Evolutionary conservation across 768 basidiomycete species (phyloP).

Genomic region (Xerocomus potaroensis): DNA sequence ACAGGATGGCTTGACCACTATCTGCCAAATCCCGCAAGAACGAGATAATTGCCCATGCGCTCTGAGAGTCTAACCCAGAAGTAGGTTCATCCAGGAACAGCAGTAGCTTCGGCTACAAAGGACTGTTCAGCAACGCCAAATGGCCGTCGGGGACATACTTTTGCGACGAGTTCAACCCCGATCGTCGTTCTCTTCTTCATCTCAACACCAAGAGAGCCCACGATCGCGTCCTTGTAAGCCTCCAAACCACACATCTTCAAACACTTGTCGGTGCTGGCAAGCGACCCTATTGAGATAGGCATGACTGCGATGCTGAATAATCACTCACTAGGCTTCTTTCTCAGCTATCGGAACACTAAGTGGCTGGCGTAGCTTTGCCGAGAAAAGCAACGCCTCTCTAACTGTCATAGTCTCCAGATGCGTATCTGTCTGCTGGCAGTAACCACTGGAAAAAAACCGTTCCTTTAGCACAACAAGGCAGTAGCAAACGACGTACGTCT

Average conservation of each 20-base stretch:
- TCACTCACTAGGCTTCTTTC: conserved; percentile 75
- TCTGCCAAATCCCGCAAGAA: conserved; percentile 76
- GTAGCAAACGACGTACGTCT: conserved; percentile 37
- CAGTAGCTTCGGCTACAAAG: conserved; percentile 60
- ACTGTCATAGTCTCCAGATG: conserved; percentile 75
- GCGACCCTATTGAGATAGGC: neutral
- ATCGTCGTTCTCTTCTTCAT: conserved; percentile 81
- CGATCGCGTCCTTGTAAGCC: conserved; percentile 60
- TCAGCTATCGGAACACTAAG: conserved; percentile 56
- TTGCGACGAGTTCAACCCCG: conserved; percentile 83
- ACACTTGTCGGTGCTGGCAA: conserved; percentile 50
- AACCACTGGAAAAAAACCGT: conserved; percentile 45
- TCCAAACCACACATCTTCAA: conserved; percentile 63
- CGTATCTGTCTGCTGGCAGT: conserved; percentile 83
- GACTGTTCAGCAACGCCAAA: neutral
- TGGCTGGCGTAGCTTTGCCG: conserved; percentile 79
- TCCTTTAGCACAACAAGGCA: neutral
- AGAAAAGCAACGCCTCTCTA: conserved; percentile 74
- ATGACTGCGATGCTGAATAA: neutral
- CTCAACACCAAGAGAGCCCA: conserved; percentile 65
- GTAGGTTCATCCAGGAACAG: conserved; percentile 93
- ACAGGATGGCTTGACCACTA: conserved; percentile 84
- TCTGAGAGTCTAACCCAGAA: conserved; percentile 82
- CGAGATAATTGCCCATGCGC: conserved; percentile 75
- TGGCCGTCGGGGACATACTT: conserved; percentile 28